Conservation (phyloP, 805 yeast genomes). For the Priceomyces medius region DNA sequence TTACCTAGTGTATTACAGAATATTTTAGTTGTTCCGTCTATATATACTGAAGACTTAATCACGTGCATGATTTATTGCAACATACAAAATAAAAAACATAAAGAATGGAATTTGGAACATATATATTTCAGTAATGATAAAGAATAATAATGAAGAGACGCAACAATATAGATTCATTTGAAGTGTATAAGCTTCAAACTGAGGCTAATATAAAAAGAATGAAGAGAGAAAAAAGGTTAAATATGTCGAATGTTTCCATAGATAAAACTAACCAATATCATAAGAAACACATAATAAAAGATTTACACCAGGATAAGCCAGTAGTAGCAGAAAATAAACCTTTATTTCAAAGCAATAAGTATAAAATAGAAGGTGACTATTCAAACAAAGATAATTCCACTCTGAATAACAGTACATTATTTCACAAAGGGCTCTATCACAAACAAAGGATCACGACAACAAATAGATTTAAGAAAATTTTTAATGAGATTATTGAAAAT, state of each 20-base stretch:
- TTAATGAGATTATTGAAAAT: not conserved
- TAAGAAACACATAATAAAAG: not conserved
- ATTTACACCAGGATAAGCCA: not conserved
- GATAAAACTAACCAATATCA: not conserved
- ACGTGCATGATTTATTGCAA: not conserved
- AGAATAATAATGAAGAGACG: not conserved
- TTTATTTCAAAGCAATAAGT: not conserved
- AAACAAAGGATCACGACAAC: not conserved
- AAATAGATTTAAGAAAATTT: not conserved
- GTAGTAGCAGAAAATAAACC: not conserved
- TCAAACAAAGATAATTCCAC: not conserved
- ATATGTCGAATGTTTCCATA: constrained; percentile 3
- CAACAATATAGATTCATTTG: constrained; percentile 10
- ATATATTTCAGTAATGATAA: not conserved
- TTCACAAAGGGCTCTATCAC: not conserved
- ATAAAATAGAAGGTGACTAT: not conserved
- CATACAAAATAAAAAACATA: not conserved
- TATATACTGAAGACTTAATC: not conserved
- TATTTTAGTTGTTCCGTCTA: not conserved
- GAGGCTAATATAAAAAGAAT: constrained; percentile 10
- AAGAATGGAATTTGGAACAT: too few relatives aligned
- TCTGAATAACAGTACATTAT: not conserved
- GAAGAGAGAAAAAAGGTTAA: constrained; percentile 8
- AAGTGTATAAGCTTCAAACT: constrained; percentile 6
- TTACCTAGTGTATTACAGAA: not conserved